These are phyloP conservation scores for Pezicula rhizophila DNA, from an alignment of 2,329 filamentous ascomycete species.

Conservation along the genomic window DNA sequence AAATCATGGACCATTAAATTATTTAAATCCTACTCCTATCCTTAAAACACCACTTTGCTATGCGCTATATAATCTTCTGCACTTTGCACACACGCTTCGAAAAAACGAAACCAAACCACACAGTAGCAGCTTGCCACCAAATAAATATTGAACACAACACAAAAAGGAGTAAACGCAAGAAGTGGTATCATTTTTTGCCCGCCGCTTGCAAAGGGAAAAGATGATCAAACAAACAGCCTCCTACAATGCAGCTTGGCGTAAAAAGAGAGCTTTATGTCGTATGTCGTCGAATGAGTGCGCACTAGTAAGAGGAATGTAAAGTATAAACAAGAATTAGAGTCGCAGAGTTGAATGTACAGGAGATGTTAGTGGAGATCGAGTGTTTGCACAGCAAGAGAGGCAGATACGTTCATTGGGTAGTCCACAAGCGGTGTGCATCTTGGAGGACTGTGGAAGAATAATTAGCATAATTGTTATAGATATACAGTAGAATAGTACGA, in stretches of 20 bases:
- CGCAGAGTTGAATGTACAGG: not conserved
- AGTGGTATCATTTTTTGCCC: not conserved
- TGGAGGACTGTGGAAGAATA: constrained; percentile 15
- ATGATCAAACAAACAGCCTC: not conserved
- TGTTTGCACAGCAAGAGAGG: not conserved
- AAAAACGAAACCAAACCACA: too few relatives aligned
- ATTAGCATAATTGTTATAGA: constrained; percentile 6
- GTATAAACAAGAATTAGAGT: too few relatives aligned
- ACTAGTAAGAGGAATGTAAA: too few relatives aligned
- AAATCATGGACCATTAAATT: too few relatives aligned
- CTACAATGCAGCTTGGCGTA: not conserved
- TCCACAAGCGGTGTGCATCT: constrained; percentile 22
- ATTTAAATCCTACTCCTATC: too few relatives aligned
- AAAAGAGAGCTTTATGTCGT: not conserved
- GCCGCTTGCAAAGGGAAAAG: not conserved
- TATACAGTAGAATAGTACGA: not conserved
- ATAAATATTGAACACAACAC: not conserved
- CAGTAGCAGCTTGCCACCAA: too few relatives aligned
- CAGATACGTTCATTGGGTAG: constrained; percentile 13
- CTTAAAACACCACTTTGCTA: too few relatives aligned
- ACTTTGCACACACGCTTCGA: too few relatives aligned
- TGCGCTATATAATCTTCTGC: too few relatives aligned
- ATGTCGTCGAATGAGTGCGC: too few relatives aligned
- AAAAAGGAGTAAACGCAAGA: not conserved
- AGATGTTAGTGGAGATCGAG: not conserved